Evolutionary conservation across 495 filamentous ascomycete genomes (phyloP), one percentile per base, ranked within the genome.

Genomic region (Talaromyces stipitatus): DNA sequence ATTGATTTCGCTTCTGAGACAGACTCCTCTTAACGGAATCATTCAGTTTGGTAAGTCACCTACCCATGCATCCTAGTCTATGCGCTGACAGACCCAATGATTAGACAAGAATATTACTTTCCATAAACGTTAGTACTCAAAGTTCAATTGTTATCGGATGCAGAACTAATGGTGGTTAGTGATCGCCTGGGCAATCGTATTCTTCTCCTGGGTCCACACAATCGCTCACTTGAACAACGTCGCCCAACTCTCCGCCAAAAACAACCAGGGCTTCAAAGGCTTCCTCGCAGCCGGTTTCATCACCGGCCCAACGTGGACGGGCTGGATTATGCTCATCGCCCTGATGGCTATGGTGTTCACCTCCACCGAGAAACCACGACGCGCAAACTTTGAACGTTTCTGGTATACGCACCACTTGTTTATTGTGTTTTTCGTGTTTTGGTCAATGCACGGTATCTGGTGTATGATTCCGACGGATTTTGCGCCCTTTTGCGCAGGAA

Each of bases 181-280:
- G 52, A 85, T 85, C 28, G 88, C 84, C 3, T 91, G 87, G 85
- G 87, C 86, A 20, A 88, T 92, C 65, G 78, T 90, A 56, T 86
- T 90, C 72, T 92, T 87, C 68, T 87, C 86, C 18, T 89, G 83
- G 82, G 80, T 90, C 1, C 88, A 91, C 68, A 89, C 87, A 16
- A 82, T 89, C 60, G 85, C 86, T 50, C 88, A 91, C 69, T 89
- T 85, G 84, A 85, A 88, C 74, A 90, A 91, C 71, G 82, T 89
- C 60, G 88, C 85, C 18, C 84, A 86, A 68, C 75, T 90, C 56
- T 80, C 88, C 23, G 81, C 80, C 28, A 84, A 84, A 70, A 82
- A 89, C 58, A 82, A 83, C 33, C 75, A 88, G 18, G 86, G 88
- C 14, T 80, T 91, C 66, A 82, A 82, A 55, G 88, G 88, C 43